Base-by-base conservation (phyloP, 2,329 filamentous ascomycete genomes). In the Leptoxyphium fumago region DNA sequence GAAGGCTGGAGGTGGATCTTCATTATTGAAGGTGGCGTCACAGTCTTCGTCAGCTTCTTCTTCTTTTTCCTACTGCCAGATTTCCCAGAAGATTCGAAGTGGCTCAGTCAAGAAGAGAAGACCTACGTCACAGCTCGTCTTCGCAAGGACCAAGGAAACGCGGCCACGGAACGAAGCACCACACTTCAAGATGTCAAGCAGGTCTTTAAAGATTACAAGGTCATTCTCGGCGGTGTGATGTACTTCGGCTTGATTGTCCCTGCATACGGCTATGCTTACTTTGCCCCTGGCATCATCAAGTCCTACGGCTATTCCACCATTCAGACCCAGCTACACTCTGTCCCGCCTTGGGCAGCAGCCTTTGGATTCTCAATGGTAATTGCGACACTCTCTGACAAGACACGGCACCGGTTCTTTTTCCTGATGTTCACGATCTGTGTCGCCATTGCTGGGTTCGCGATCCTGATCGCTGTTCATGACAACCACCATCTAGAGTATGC, bases 361-460 rank as follows among this genome's bases (percentile, higher is more conserved):
- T 94, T 93, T 53, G 82, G 59, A 4, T 84, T 91, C 54, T 80
- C 82, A 28, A 85, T 94, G 76, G 18, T 80, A 3, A 63, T 87
- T 2, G 87, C 88, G 0, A 76, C 69, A 42, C 53, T 78, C 15
- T 91, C 84, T 0, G 88, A 95, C 61, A 73, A 70, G 54, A 51
- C 76, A 10, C 72, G 72, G 29, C 86, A 94, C 56, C 81, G 88
- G 5, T 85, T 86, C 56, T 60, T 72, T 2, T 94, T 89, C 60
- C 72, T 79, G 32, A 61, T 93, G 8, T 62, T 77, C 29, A 76
- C 82, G 2, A 82, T 88, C 49, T 70, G 67, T 48, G 61, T 94
- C 17, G 69, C 77, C 40, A 80, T 94, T 42, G 59, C 74, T 0
- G 88, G 86, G 2, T 89, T 94, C 52, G 76, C 67, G 2, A 84